A percentile compares a stretch with the other conserved stretches of the same genome.
phyloP scores from a whole-genome alignment of 225 moss, liverwort and hornwort species.

The Polytrichum formosum region DNA sequence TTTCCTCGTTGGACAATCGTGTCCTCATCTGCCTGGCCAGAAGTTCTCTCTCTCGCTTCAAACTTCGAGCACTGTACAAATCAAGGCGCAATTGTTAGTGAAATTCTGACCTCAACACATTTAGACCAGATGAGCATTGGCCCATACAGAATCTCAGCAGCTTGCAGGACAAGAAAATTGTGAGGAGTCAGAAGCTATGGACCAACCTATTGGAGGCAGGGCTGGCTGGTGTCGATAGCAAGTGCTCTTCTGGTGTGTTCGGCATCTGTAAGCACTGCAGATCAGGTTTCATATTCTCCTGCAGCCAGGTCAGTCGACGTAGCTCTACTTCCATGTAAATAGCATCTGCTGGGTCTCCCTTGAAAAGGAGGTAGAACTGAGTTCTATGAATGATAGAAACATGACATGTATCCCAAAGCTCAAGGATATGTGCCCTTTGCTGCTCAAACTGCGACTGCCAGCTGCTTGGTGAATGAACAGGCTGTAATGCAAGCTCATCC shows the following conservation, averaged over 20 bases:
- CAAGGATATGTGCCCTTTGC: constrained; percentile 77
- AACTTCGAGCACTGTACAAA: constrained; percentile 53
- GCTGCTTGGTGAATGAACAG: constrained; percentile 68
- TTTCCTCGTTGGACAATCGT: constrained; percentile 69
- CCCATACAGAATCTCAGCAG: no score
- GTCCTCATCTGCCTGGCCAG: constrained; percentile 74
- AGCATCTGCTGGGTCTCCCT: constrained; percentile 81
- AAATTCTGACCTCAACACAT: not conserved
- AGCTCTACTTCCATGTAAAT: constrained; percentile 97
- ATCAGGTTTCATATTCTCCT: constrained; percentile 73
- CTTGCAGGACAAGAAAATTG: not conserved
- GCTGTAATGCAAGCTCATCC: constrained; percentile 39
- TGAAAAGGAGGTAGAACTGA: constrained; percentile 84
- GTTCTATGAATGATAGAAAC: constrained; percentile 96
- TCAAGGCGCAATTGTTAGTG: not conserved
- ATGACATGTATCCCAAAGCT: constrained; percentile 90
- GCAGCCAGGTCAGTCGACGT: constrained; percentile 82
- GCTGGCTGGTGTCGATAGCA: constrained; percentile 50
- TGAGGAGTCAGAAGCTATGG: not conserved
- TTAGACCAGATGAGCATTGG: no score
- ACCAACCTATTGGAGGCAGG: constrained; percentile 58
- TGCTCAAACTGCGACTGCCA: constrained; percentile 74
- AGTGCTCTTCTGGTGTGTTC: constrained; percentile 52
- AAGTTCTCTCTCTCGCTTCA: constrained; percentile 79
- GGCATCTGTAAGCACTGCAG: constrained; percentile 41